These are phyloP conservation scores for Lantana camara DNA, from an alignment of 257 asterid species.

Conservation along the genomic window DNA sequence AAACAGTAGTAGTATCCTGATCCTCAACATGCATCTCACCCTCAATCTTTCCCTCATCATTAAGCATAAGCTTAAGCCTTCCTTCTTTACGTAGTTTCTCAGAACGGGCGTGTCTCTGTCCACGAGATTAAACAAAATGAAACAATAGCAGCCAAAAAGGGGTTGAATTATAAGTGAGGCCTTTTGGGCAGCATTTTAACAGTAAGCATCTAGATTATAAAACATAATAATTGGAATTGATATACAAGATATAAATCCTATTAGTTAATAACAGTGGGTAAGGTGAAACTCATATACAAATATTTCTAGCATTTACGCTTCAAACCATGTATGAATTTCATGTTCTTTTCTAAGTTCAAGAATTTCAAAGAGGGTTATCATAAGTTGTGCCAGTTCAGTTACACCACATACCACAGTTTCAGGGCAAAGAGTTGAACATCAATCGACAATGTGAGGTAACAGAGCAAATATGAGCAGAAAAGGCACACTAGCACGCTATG, in stretches of 20 bases:
- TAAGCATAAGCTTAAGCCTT: constrained; percentile 81
- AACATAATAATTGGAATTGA: not conserved
- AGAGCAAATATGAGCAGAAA: constrained; percentile 5
- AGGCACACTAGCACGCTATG: no score
- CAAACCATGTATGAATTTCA: not conserved
- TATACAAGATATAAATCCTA: not conserved
- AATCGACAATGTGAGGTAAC: not conserved
- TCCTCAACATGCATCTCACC: constrained; percentile 49
- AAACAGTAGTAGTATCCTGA: constrained; percentile 20
- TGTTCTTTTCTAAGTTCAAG: no score
- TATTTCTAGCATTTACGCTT: not conserved
- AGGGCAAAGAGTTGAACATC: not conserved
- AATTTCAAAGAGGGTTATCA: no score
- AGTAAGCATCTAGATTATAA: not conserved
- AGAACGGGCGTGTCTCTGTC: constrained; percentile 90
- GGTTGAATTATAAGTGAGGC: no score
- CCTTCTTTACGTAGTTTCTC: constrained; percentile 79
- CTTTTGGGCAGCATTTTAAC: no score
- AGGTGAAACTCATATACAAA: not conserved
- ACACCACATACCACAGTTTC: not conserved
- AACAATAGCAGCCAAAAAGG: no score
- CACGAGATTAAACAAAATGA: constrained; percentile 21
- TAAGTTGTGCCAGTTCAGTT: not conserved
- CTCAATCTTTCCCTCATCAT: constrained; percentile 55
- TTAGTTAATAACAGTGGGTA: not conserved